Conservation (phyloP, 208 protist genomes). For the Leishmania major region DNA sequence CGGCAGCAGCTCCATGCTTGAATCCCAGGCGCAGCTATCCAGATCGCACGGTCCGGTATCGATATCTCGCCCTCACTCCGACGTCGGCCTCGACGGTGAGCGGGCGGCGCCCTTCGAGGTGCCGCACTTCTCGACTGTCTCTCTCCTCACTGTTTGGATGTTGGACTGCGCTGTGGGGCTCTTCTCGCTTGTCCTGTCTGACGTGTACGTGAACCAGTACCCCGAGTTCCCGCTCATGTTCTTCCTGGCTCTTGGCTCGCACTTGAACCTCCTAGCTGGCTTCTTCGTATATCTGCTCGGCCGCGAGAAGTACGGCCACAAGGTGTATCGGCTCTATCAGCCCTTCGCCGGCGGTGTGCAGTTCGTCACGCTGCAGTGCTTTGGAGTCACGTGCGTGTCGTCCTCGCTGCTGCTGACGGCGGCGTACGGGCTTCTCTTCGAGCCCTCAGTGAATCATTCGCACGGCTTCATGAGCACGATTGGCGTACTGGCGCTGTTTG, state of each 20-base stretch:
- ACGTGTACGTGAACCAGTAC: slow-evolving; percentile 58
- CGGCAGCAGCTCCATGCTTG: slow-evolving; percentile 1
- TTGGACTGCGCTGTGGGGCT: slow-evolving; percentile 47
- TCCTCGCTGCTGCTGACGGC: slow-evolving; percentile 26
- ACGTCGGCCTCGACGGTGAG: neutral
- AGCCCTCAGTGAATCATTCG: slow-evolving; percentile 19
- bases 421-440: slow-evolving; percentile 40
- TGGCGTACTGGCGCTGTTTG: slow-evolving; percentile 41
- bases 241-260: slow-evolving; percentile 39
- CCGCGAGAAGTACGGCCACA: slow-evolving; percentile 40
- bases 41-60: neutral
- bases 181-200: slow-evolving; percentile 54
- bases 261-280: slow-evolving; percentile 46
- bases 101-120: slow-evolving; percentile 14
- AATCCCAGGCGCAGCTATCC: slow-evolving; percentile 5
- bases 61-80: neutral
- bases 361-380: slow-evolving; percentile 78
- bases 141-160: slow-evolving; percentile 58
- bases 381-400: slow-evolving; percentile 51
- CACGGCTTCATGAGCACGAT: slow-evolving; percentile 51
- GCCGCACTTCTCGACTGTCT: slow-evolving; percentile 64
- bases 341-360: slow-evolving; percentile 72
- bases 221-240: slow-evolving; percentile 60
- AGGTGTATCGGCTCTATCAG: slow-evolving; percentile 72
- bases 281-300: slow-evolving; percentile 64